These are phyloP conservation scores for Ceratobasidium sp. DNA, from an alignment of 1,284 basidiomycete genomes.

Conservation along the genomic window DNA sequence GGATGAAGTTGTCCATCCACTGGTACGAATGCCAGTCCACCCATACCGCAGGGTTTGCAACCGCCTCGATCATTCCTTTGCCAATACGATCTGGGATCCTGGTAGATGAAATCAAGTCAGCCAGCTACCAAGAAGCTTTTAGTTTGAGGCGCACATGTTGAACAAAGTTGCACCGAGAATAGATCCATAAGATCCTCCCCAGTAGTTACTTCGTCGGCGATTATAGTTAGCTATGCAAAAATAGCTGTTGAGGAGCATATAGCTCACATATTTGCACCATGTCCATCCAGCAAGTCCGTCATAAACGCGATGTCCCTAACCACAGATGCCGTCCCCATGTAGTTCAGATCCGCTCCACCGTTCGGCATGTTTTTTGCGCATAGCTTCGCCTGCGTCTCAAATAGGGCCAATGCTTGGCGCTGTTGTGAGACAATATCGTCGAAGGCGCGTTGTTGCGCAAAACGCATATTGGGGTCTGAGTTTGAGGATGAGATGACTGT, in stretches of 20 bases:
- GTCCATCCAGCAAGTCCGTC: constrained; percentile 56
- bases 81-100: constrained; percentile 48
- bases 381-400: constrained; percentile 55
- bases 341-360: constrained; percentile 55
- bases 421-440: constrained; percentile 37
- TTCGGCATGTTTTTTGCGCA: constrained; percentile 55
- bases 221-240: neutral
- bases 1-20: constrained; percentile 37
- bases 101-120: neutral
- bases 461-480: neutral
- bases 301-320: constrained; percentile 61
- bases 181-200: constrained; percentile 47
- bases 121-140: too few species aligned
- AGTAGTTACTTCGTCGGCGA: constrained; percentile 42
- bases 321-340: constrained; percentile 60
- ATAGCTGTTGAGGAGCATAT: neutral
- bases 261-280: constrained; percentile 57
- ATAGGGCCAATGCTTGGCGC: constrained; percentile 48
- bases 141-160: constrained; percentile 49
- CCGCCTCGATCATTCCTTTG: constrained; percentile 48
- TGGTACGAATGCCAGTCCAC: constrained; percentile 40
- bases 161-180: constrained; percentile 51
- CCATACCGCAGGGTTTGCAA: constrained; percentile 46
- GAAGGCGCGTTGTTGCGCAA: constrained; percentile 32
- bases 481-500: neutral